phyloP scores from a whole-genome alignment of 1,284 basidiomycete species.

The Hymenochaete sp. region DNA sequence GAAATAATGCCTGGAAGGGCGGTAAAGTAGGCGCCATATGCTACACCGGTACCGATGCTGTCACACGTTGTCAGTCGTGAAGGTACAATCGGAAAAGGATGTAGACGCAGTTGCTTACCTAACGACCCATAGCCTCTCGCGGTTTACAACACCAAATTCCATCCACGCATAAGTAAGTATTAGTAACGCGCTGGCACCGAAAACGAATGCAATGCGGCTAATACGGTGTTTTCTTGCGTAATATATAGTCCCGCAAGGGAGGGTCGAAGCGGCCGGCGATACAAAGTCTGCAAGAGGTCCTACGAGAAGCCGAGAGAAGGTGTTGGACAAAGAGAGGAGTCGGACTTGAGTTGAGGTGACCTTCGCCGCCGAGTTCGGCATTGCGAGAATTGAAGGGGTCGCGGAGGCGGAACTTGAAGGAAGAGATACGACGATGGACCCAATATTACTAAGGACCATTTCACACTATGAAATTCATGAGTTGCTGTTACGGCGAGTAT shows the following conservation, averaged over 20 bases:
- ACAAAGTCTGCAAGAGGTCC: slow-evolving; percentile 63
- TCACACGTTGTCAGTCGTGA: no score
- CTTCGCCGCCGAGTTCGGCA: slow-evolving; percentile 24
- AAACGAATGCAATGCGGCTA: slow-evolving; percentile 53
- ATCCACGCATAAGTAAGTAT: slow-evolving; percentile 46
- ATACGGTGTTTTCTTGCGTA: slow-evolving; percentile 42
- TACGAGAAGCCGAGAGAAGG: slow-evolving; percentile 55
- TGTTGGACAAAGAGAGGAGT: slow-evolving; percentile 60
- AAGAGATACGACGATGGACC: slow-evolving; percentile 62
- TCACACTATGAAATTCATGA: slow-evolving; percentile 42
- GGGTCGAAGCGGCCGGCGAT: slow-evolving; percentile 44
- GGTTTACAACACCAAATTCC: slow-evolving; percentile 37
- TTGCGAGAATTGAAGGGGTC: slow-evolving; percentile 19
- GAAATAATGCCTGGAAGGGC: slow-evolving; percentile 61
- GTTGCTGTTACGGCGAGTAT: slow-evolving; percentile 4
- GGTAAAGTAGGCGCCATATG: slow-evolving; percentile 62
- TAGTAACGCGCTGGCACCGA: slow-evolving; percentile 39
- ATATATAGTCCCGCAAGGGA: slow-evolving; percentile 30
- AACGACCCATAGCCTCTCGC: slow-evolving; percentile 48
- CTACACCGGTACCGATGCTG: slow-evolving; percentile 54
- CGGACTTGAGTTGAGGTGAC: slow-evolving; percentile 56
- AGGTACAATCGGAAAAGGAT: background rate
- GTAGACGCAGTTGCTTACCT: slow-evolving; percentile 38
- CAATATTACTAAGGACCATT: slow-evolving; percentile 75
- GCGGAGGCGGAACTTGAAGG: slow-evolving; percentile 28